These are phyloP conservation scores for Clarireedia paspali DNA, from an alignment of 2,329 filamentous ascomycete genomes.

Conservation along the genomic window DNA sequence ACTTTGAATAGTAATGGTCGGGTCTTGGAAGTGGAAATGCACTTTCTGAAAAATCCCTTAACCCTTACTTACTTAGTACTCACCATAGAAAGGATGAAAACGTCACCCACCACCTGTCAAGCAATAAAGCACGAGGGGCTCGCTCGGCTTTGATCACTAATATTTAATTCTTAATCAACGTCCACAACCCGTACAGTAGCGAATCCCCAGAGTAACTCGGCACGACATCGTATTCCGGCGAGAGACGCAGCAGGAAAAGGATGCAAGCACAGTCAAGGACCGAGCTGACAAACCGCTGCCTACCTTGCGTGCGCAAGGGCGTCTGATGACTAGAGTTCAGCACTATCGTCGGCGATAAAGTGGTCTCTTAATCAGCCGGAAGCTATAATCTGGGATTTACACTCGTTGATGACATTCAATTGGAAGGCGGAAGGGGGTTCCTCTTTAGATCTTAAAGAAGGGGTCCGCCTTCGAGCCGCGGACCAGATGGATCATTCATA, in stretches of 20 bases:
- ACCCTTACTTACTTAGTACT: too few relatives aligned
- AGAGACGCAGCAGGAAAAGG: too few relatives aligned
- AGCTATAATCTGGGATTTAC: neutral
- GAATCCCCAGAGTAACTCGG: too few relatives aligned
- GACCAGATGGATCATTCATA: conserved; percentile 16
- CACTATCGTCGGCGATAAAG: conserved; percentile 2
- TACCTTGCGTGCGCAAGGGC: too few relatives aligned
- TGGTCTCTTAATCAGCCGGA: neutral
- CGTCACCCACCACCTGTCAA: neutral
- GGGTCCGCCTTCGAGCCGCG: neutral
- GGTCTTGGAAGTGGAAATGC: neutral
- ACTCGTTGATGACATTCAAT: neutral
- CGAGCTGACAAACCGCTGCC: too few relatives aligned
- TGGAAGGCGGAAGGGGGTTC: neutral
- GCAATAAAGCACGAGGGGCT: neutral
- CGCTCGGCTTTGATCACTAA: neutral
- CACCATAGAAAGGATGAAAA: neutral
- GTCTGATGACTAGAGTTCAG: neutral
- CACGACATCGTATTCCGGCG: too few relatives aligned
- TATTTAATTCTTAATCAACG: neutral
- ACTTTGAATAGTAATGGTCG: too few relatives aligned
- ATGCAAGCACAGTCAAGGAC: too few relatives aligned
- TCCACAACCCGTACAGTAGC: too few relatives aligned
- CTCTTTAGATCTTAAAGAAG: neutral
- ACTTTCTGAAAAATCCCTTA: neutral